phyloP scores from a whole-genome alignment of 1,284 basidiomycete genomes.

The Singerocomus inundabilis region DNA sequence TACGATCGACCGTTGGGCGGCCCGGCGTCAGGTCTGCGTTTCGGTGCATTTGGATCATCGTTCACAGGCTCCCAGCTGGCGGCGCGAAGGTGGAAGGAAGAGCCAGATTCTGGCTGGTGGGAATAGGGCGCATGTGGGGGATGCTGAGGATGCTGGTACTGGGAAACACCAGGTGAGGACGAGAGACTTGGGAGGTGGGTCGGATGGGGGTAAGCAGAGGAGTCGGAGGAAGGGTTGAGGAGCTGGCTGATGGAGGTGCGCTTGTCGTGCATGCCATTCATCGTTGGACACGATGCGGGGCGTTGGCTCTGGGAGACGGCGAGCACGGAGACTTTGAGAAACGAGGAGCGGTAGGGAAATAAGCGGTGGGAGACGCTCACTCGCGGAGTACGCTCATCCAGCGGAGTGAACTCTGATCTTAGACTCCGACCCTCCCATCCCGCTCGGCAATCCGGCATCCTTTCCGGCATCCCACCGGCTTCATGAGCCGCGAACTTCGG shows the following conservation, averaged over 20 bases:
- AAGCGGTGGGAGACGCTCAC: conserved; percentile 29
- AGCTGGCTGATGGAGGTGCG: conserved; percentile 53
- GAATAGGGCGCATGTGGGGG: conserved; percentile 30
- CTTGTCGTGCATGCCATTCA: conserved; percentile 51
- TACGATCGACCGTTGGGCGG: conserved; percentile 34
- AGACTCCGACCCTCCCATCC: conserved; percentile 28
- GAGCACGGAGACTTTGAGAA: conserved; percentile 14
- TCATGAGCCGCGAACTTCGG: conserved; percentile 28
- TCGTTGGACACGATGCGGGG: conserved; percentile 27
- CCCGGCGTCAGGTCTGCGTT: conserved; percentile 34
- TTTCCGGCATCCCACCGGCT: conserved; percentile 19
- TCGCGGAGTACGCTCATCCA: conserved; percentile 31
- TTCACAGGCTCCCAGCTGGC: conserved; percentile 42
- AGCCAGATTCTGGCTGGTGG: conserved; percentile 27
- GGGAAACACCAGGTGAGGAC: conserved; percentile 26
- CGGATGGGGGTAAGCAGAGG: conserved; percentile 33
- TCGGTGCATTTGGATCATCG: conserved; percentile 37
- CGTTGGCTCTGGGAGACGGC: conserved; percentile 9
- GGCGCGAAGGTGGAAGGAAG: conserved; percentile 42
- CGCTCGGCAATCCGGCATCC: conserved; percentile 28
- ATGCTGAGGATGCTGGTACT: conserved; percentile 34
- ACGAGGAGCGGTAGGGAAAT: conserved; percentile 29
- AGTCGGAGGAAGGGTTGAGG: conserved; percentile 44
- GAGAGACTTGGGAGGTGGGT: conserved; percentile 30
- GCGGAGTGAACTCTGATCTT: conserved; percentile 28